Evolutionary conservation across 192 early-diverging fungal species (phyloP).

Genomic region (Coemansia sp.): DNA sequence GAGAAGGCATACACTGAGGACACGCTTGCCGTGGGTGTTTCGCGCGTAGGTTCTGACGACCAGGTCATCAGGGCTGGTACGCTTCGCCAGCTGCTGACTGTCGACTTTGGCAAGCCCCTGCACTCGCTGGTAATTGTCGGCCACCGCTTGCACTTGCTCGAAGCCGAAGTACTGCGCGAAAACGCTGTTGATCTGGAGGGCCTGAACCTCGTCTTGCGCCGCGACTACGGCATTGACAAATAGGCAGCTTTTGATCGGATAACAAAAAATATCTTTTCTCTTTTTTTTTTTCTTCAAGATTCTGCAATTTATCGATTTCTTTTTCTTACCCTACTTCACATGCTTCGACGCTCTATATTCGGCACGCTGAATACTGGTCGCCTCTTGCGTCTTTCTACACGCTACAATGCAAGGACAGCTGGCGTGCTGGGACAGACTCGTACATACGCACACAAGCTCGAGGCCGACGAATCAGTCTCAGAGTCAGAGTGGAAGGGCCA

Average conservation of each 20-base stretch:
- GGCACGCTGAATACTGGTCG: neutral
- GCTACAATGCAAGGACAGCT: neutral
- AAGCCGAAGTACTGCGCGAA: constrained; percentile 80
- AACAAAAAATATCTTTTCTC: neutral
- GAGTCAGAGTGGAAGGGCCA: constrained; percentile 41
- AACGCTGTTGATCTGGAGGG: constrained; percentile 69
- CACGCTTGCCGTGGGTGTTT: constrained; percentile 88
- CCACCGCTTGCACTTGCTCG: constrained; percentile 86
- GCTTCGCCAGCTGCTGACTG: constrained; percentile 74
- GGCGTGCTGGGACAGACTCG: constrained; percentile 15
- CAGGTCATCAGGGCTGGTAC: constrained; percentile 87
- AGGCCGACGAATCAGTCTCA: constrained; percentile 48
- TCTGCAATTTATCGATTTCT: neutral
- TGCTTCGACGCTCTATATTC: neutral
- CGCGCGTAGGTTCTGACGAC: constrained; percentile 82
- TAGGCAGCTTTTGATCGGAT: neutral
- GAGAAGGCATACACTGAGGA: constrained; percentile 74
- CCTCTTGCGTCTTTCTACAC: constrained; percentile 7
- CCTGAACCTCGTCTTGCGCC: constrained; percentile 67
- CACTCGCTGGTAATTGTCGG: constrained; percentile 94
- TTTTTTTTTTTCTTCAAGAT: neutral
- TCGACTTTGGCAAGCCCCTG: constrained; percentile 92
- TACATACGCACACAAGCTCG: constrained; percentile 40
- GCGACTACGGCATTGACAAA: constrained; percentile 61
- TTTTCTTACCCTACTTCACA: neutral